Evolutionary conservation across 805 yeast species (phyloP), one percentile per base, ranked within the genome.

Genomic region (Peterozyma xylosa): DNA sequence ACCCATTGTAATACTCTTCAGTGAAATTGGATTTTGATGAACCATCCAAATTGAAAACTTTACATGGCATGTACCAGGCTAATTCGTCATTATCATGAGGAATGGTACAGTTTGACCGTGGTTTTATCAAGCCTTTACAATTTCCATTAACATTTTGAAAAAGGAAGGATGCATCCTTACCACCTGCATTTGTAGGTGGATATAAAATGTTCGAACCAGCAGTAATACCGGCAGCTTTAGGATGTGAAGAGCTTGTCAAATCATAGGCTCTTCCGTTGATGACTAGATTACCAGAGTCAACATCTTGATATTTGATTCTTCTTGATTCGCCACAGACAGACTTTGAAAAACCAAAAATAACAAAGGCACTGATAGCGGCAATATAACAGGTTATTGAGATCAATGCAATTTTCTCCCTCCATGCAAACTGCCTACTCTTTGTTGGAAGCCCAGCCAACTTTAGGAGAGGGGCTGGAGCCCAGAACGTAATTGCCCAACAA

Each of bases 51-150:
- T 67, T 63, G 42, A 76, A 67, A 30, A 85, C 48, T 53, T 82
- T 80, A 68, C 99, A 93, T 3, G 99, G 98, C 82, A 90, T 88
- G 64, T 93, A 93, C 96, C 96, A 90, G 14, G 95, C 97, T 52
- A 91, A 60, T 30, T 75, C 71, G 30, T 75, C 74, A 35, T 66
- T 71, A 45, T 75, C 70, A 48, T 68, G 63, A 1, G 97, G 97
- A 46, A 90, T 90, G 0, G 82, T 54, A 53, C 86, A 75, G 56
- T 81, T 74, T 3, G 66, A 75, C 50, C 76, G 77, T 38, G 96
- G 95, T 5, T 58, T 71, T 45, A 93, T 83, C 42, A 90, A 65
- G 33, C 80, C 82, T 60, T 78, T 82, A 67, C 99, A 91, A 59
- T 90, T 80, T 16, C 95, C 95, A 59, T 89, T 89, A 38, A 89